Evolutionary conservation across 2,329 filamentous ascomycete genomes (phyloP).

Genomic region (Colletotrichum sp.): DNA sequence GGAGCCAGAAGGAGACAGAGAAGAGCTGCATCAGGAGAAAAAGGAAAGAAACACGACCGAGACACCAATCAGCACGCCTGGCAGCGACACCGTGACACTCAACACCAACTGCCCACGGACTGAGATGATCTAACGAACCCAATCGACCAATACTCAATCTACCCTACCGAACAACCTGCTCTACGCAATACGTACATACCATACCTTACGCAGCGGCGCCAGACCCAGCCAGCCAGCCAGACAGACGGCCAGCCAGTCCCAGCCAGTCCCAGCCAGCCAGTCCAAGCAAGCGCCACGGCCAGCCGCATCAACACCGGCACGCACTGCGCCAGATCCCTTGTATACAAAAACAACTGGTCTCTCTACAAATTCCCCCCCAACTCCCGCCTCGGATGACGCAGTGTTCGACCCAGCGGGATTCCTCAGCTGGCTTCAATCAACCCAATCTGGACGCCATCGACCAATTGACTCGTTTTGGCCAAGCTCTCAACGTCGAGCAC

Average conservation of each 20-base stretch:
- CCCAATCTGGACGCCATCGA: slow-evolving; percentile 18
- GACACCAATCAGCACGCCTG: background rate
- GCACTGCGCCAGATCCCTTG: background rate
- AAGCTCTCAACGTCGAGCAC: slow-evolving; percentile 17
- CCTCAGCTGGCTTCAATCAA: slow-evolving; percentile 17
- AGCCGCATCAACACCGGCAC: background rate
- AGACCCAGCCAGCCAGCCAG: background rate
- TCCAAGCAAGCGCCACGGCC: background rate
- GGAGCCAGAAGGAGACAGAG: background rate
- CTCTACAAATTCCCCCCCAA: background rate
- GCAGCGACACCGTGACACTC: background rate
- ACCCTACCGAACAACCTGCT: background rate
- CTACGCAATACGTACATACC: background rate
- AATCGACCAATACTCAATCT: background rate
- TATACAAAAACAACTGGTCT: background rate
- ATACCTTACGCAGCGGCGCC: background rate
- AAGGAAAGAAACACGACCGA: background rate
- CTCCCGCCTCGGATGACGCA: slow-evolving; percentile 18
- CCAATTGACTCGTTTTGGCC: slow-evolving; percentile 19
- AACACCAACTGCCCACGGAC: background rate
- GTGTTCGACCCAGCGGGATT: slow-evolving; percentile 19
- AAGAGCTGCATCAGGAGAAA: background rate
- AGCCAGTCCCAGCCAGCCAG: background rate
- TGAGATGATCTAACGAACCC: background rate
- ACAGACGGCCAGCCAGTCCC: background rate